phyloP scores from a whole-genome alignment of 306 rosid species.

The Cucurbita maxima region DNA sequence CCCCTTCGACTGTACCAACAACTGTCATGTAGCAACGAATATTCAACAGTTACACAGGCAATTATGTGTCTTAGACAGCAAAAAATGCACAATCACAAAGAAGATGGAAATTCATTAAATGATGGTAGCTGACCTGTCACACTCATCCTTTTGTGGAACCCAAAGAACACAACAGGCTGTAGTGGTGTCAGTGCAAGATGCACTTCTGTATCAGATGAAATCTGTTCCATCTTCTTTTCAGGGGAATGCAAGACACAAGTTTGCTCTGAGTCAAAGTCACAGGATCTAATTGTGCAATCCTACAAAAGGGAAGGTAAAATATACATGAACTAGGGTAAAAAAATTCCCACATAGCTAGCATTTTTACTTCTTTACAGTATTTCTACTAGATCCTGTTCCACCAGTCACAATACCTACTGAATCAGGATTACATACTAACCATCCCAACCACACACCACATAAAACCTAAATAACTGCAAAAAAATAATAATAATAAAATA shows the following conservation, averaged over 20 bases:
- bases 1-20: conserved; percentile 98
- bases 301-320: conserved; percentile 20
- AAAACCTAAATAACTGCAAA: neutral
- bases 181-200: conserved; percentile 92
- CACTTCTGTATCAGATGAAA: conserved; percentile 76
- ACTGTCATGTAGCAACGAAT: conserved; percentile 41
- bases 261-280: conserved; percentile 97
- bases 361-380: neutral
- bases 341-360: conserved; percentile 1
- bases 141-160: conserved; percentile 85
- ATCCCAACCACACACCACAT: neutral
- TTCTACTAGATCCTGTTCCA: neutral
- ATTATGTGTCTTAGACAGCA: neutral
- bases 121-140: conserved; percentile 55
- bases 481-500: neutral
- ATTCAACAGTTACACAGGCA: conserved; percentile 11
- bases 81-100: neutral
- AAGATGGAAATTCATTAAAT: neutral
- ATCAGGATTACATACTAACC: neutral
- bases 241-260: conserved; percentile 92
- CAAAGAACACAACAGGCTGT: conserved; percentile 80
- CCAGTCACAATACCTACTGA: neutral
- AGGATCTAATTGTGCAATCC: conserved; percentile 94
- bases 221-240: conserved; percentile 69
- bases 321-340: conserved; percentile 5